Base-by-base conservation (phyloP, 129 eudicot genomes). In the Arctium minus region DNA sequence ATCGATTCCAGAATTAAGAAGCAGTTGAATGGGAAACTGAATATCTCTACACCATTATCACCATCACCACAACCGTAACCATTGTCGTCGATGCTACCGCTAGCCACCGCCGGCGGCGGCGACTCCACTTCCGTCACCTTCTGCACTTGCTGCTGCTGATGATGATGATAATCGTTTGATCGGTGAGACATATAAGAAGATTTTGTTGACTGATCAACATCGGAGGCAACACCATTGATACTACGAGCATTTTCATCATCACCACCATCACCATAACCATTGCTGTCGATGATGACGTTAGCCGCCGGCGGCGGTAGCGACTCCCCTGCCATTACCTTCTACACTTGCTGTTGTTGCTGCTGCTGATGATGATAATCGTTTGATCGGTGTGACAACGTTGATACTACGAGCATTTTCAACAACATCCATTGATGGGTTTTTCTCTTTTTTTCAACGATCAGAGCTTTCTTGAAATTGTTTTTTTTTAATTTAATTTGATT, bases 131-230 rank as follows among this genome's bases (percentile, higher is more conserved):
- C 3, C 69, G 81, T 46, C 76, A 53, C 64, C 77, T 46, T 85
- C 68, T 56, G 81, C 38, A 37, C 38, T 50, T 78, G 75, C 74
- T 22, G 27, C 27, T 22, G 27, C 27, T 81, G 85, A 8, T 29
- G 85, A 18, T 74, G 40, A 35, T 68, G 62, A 27, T 73, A 71
- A 82, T 82, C 81, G 75, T 83, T 82, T 82, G 85, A 82, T 69
- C 70, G 85, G 72, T 73, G 50, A 73, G 77, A 73, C 13, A 73
- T 70, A 48, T 84, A 73, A 5, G 72, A 67, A 12, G 81, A 67
- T 50, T 83, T 77, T 70, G 82, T 70, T 53, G 86, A 78, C 74
- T 84, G 83, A 67, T 76, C 88, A 29, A 80, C 75, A 65, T 72
- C 82, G 29, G 76, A 68, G 39, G 40, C 85, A 8, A 80, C 81